phyloP scores from a whole-genome alignment of 371 early-diverging fungal species.

The Mortierella sp. region DNA sequence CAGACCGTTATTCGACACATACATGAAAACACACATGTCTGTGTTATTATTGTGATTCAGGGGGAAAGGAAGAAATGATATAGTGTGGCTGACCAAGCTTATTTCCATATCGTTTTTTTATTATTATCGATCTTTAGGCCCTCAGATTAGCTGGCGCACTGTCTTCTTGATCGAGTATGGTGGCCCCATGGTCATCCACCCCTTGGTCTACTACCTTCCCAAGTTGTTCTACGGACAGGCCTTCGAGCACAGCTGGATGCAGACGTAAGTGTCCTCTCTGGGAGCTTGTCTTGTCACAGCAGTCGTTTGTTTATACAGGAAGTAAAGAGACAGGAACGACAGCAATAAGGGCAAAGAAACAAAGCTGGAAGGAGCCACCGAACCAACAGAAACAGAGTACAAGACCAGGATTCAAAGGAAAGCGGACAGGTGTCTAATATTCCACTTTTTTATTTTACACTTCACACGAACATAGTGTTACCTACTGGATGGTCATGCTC shows the following conservation, averaged over 20 bases:
- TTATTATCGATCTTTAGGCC: conserved; percentile 65
- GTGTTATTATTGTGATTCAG: not conserved
- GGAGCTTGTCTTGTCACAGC: not conserved
- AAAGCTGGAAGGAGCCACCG: not conserved
- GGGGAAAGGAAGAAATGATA: not conserved
- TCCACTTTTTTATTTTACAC: not conserved
- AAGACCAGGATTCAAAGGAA: not conserved
- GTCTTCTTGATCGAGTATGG: conserved; percentile 96
- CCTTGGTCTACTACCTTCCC: conserved; percentile 84
- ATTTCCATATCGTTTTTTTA: not conserved
- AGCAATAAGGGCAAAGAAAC: not conserved
- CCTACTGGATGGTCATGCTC: conserved; percentile 78
- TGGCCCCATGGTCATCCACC: conserved; percentile 93
- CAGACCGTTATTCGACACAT: not conserved
- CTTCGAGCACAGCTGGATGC: conserved; percentile 80
- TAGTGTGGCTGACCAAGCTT: conserved; percentile 11
- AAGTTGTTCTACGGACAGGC: conserved; percentile 75
- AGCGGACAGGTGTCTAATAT: not conserved
- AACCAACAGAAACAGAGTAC: not conserved
- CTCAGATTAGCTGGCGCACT: conserved; percentile 96
- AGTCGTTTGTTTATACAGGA: not conserved
- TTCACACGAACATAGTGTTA: conserved; percentile 57
- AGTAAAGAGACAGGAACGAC: not conserved
- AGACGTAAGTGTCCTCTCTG: conserved; percentile 59
- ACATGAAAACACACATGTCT: not conserved